A percentile compares a stretch with the other conserved stretches of the same genome.
phyloP scores from a whole-genome alignment of 2,329 filamentous ascomycete species.

The Thelonectria olida region DNA sequence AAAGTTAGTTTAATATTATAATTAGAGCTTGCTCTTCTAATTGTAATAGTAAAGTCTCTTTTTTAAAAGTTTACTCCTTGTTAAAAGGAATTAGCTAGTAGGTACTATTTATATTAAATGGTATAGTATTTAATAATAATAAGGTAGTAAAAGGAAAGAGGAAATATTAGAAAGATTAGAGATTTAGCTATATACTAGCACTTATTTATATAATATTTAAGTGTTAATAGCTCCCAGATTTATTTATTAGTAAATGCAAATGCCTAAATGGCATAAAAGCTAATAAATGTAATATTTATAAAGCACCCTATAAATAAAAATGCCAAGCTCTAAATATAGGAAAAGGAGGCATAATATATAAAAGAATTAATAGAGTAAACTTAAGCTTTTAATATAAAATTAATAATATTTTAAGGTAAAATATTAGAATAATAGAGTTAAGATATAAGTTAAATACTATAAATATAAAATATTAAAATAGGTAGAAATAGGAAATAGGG shows the following conservation, averaged over 20 bases:
- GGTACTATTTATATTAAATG: neutral
- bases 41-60: constrained; percentile 16
- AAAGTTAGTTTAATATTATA: neutral
- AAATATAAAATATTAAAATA: neutral
- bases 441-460: constrained; percentile 4
- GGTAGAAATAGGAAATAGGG: neutral
- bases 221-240: neutral
- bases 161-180: neutral
- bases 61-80: constrained; percentile 27
- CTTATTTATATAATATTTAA: neutral
- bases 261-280: neutral
- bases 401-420: neutral
- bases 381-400: neutral
- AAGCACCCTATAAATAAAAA: neutral
- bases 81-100: constrained; percentile 16
- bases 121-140: neutral
- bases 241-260: neutral
- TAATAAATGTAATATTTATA: neutral
- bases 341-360: neutral
- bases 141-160: neutral
- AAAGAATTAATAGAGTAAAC: neutral
- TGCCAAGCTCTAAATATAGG: neutral
- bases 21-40: neutral
- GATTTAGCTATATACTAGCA: neutral
- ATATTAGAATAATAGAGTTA: neutral